Percentiles rank a stretch among this genome's conserved stretches.
phyloP scores from a whole-genome alignment of 2,329 filamentous ascomycete genomes.

The Ceratocystis albifundus region DNA sequence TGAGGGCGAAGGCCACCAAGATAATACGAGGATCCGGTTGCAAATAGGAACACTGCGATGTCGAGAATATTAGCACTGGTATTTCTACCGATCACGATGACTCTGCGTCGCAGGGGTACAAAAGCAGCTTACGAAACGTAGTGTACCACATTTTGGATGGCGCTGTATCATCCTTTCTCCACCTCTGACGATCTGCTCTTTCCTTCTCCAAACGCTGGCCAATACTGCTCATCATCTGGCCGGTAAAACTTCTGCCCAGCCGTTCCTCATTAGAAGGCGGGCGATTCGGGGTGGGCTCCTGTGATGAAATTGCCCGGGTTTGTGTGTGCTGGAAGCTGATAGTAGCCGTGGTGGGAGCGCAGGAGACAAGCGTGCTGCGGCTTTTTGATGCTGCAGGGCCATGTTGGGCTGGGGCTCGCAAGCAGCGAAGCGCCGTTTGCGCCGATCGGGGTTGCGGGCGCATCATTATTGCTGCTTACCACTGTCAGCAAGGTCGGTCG shows the following conservation, averaged over 20 bases:
- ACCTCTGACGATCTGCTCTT: conserved; percentile 42
- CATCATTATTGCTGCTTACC: not conserved
- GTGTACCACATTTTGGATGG: conserved; percentile 39
- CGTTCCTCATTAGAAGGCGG: conserved; percentile 31
- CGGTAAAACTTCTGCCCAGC: conserved; percentile 40
- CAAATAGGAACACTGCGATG: conserved; percentile 40
- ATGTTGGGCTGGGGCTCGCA: not conserved
- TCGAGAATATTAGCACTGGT: not conserved
- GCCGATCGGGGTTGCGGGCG: not conserved
- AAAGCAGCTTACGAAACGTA: conserved; percentile 40
- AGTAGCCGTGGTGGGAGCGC: not conserved
- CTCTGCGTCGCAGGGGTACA: not conserved
- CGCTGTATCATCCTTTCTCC: conserved; percentile 33
- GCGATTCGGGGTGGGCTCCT: conserved; percentile 18
- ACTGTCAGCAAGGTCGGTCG: no score
- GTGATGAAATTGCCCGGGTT: conserved; percentile 7
- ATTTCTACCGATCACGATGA: no score
- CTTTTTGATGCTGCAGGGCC: not conserved
- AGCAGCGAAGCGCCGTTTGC: not conserved
- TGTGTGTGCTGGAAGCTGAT: not conserved
- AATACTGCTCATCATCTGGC: conserved; percentile 50
- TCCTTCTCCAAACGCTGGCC: conserved; percentile 44
- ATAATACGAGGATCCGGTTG: conserved; percentile 45
- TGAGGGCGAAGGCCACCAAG: conserved; percentile 46
- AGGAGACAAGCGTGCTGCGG: not conserved